Evolutionary conservation across 345 rosid genomes (phyloP), one percentile per base, ranked within the genome.

Genomic region (Populus alba): DNA sequence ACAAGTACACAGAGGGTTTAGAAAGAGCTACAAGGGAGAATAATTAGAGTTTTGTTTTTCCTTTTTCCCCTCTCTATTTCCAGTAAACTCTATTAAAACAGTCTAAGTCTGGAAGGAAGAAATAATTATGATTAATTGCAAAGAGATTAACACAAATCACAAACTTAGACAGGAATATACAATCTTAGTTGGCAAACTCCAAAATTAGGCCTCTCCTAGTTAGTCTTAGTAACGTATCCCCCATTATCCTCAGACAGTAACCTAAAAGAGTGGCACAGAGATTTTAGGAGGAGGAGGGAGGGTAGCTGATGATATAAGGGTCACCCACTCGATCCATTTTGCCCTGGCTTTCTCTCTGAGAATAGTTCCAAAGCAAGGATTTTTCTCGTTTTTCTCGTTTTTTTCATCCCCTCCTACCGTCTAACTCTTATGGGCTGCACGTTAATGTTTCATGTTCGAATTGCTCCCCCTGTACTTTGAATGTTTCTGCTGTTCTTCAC

Each of bases 321-420:
- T 79, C 81, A 73, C n/a, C 70, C 39, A 53, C 8, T 41, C 75
- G 45, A 2, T 71, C 75, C 75, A 71, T 82, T 45, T 72, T 57
- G 68, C 79, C 72, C 75, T 80, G 91, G 85, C 87, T 85, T 82
- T 84, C 88, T 83, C 77, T 70, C 73, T 27, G 86, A 85, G 90
- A 87, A 72, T 84, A 87, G 91, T 89, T 88, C 88, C 87, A 25
- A 41, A 23, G 47, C 47, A 2, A 43, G 8, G 12, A n/a, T 59
- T 12, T n/a, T 59, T 59, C 10, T 59, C 29, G 1, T 59, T 59
- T 59, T 59, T 47, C 20, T 15, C 15, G 0, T 43, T 47, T n/a
- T 0, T 53, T 41, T 11, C 78, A 7, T 8, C 9, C 47, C 47
- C 47, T 13, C 15, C 4, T 43, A 43, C 13, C 13, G 0, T 12